Conservation (phyloP, 495 filamentous ascomycete genomes). For the Neurospora africana region DNA sequence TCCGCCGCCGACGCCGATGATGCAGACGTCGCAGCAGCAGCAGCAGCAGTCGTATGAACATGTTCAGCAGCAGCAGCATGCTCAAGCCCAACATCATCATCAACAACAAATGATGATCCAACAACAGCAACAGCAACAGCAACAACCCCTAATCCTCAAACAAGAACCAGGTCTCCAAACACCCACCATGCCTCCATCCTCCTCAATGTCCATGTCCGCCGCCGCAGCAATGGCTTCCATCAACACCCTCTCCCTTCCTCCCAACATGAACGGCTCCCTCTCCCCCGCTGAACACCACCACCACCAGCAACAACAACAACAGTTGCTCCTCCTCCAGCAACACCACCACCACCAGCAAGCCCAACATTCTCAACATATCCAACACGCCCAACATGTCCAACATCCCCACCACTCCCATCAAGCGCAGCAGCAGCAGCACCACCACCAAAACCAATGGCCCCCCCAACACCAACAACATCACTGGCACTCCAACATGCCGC, state of each 20-base stretch:
- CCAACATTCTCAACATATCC: too few relatives aligned
- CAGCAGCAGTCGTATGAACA: background rate
- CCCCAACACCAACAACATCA: background rate
- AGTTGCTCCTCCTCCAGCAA: background rate
- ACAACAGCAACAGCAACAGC: background rate
- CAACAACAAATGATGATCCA: background rate
- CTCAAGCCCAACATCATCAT: background rate
- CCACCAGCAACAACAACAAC: background rate
- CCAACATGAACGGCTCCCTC: background rate
- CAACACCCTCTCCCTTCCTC: background rate
- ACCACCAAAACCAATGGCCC: background rate
- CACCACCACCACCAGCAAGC: background rate
- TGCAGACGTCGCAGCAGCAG: background rate
- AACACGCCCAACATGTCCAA: too few relatives aligned
- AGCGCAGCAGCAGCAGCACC: conserved; percentile 9
- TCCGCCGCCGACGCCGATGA: conserved; percentile 4
- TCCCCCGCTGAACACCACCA: background rate
- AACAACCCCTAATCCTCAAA: background rate
- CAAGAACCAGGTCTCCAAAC: background rate
- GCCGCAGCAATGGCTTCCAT: background rate
- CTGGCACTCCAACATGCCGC: conserved; percentile 1
- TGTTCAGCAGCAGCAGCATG: background rate
- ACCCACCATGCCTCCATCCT: background rate
- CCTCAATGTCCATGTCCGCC: background rate
- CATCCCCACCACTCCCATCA: too few relatives aligned